Conservation (phyloP, 1,284 basidiomycete genomes). For the Rhodotorula sp. region DNA sequence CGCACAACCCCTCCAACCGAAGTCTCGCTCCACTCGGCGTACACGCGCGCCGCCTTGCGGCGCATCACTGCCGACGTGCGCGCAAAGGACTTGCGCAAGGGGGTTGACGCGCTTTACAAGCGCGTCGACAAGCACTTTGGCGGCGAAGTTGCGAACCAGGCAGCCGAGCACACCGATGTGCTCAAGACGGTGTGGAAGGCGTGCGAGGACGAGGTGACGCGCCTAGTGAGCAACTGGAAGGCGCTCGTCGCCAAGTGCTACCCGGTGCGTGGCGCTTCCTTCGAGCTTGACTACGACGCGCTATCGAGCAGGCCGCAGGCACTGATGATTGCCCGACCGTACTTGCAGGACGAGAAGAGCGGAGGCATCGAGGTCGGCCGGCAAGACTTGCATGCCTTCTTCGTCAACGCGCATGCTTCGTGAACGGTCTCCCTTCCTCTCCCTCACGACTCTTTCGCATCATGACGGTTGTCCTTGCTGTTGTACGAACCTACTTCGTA, state of each 20-base stretch:
- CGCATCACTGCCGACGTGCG: slow-evolving; percentile 83
- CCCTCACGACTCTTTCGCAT: background rate
- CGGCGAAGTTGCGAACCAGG: slow-evolving; percentile 57
- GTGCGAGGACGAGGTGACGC: slow-evolving; percentile 75
- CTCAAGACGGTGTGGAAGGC: slow-evolving; percentile 83
- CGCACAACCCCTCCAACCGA: slow-evolving; percentile 78
- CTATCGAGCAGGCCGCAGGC: too few species aligned
- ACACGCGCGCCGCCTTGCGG: slow-evolving; percentile 74
- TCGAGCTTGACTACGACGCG: too few species aligned
- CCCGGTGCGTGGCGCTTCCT: slow-evolving; percentile 17
- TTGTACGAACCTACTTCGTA: too few species aligned
- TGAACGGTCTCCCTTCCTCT: background rate
- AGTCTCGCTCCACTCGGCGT: slow-evolving; percentile 72
- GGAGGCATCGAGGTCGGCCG: slow-evolving; percentile 30
- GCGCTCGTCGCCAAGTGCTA: slow-evolving; percentile 75
- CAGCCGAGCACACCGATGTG: slow-evolving; percentile 66
- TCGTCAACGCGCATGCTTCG: slow-evolving; percentile 11
- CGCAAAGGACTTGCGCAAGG: slow-evolving; percentile 80
- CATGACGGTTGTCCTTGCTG: too few species aligned
- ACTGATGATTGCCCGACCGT: background rate
- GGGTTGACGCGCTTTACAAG: slow-evolving; percentile 79
- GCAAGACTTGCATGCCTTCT: slow-evolving; percentile 29
- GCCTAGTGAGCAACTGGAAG: slow-evolving; percentile 68
- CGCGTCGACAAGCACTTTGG: slow-evolving; percentile 95
- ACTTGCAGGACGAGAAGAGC: slow-evolving; percentile 29